Conservation (phyloP, 2,329 filamentous ascomycete species). For the Fusarium verticillioides region DNA sequence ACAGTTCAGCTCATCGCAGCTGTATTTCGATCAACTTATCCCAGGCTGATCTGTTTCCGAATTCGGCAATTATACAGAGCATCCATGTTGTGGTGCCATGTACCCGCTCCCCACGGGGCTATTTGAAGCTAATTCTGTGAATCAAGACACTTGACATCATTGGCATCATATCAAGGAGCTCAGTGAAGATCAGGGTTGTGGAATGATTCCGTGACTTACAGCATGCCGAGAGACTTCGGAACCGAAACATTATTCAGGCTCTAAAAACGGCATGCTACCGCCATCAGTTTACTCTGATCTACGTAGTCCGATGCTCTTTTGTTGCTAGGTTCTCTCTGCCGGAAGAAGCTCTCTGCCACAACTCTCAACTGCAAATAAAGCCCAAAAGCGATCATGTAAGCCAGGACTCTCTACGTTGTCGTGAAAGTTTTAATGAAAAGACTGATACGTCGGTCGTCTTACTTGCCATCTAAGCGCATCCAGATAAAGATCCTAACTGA, state of each 20-base stretch:
- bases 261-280: no score
- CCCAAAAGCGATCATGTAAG: no score
- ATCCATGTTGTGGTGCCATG: background rate
- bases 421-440: background rate
- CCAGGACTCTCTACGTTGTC: background rate
- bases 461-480: background rate
- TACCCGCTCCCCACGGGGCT: background rate
- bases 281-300: no score
- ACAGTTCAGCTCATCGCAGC: background rate
- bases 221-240: no score
- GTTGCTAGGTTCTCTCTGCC: no score
- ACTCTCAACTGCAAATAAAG: no score
- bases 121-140: background rate
- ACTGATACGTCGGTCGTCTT: no score
- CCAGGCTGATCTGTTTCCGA: background rate
- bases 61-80: background rate
- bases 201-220: background rate
- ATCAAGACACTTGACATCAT: background rate
- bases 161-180: background rate
- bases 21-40: background rate
- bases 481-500: accelerated
- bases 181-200: background rate
- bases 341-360: no score
- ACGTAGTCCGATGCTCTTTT: no score
- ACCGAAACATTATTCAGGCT: no score